Base-by-base conservation (phyloP, 352 stramenopile species). In the Pythium angustatum region DNA sequence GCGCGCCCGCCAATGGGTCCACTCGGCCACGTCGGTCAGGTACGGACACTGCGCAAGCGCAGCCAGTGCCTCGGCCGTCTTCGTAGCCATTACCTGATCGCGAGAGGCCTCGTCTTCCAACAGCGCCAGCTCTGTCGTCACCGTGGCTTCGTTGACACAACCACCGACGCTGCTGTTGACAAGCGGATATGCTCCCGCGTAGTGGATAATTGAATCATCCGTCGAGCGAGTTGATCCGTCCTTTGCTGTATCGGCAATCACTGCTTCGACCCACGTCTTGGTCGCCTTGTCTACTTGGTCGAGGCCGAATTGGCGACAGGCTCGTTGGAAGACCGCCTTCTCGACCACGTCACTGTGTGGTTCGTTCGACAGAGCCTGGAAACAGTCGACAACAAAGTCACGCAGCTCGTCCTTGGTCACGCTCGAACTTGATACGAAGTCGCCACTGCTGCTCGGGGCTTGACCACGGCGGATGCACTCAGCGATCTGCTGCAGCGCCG, bases 31-130 rank as follows among this genome's bases (percentile, higher is more conserved):
- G 70, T 91, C 78, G 49, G 91, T 64, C 21, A 93, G 75, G 58
- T 69, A 90, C 24, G 85, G 85, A 56, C 81, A 87, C 33, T 72
- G 56, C 33, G 73, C 69, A 55, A 93, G 63, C 8, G 76, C 72
- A 21, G 64, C 73, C 9, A 80, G 58, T 17, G 81, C 81, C 62
- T 85, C 73, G 53, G 77, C 63, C 26, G 68, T 77, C 72, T 64
- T 67, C 61, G 69, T 55, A 50, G 57, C 59, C 67, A 72, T 51
- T 71, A 88, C 75, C 73, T 90, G 76, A 72, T 73, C 64, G 11
- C 34, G 51, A 15, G 57, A 31, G 5, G 15, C 36, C 1, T 49
- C 56, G 41, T 66, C 57, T 8, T 71, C 51, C 26, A 66, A 15
- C 17, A 71, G 47, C 4, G 38, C 21, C 2, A 71, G 36, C 24